Percentiles rank a stretch among this genome's conserved stretches.
These are phyloP conservation scores for Hypoxylon rubiginosum DNA, from an alignment of 2,329 filamentous ascomycete genomes.

Conservation along the genomic window DNA sequence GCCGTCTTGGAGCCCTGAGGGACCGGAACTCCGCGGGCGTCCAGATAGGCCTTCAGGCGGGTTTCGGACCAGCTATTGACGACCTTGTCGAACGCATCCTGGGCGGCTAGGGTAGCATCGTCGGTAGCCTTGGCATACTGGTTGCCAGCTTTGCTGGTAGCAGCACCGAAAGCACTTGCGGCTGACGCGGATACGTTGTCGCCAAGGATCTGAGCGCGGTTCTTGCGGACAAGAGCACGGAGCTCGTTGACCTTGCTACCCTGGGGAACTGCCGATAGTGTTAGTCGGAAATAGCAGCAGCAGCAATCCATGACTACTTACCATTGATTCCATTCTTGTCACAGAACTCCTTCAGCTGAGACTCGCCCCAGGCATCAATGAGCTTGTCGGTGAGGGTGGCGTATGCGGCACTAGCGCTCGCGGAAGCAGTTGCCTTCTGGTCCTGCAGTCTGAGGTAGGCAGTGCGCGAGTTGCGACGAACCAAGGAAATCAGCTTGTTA, in stretches of 20 bases:
- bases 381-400: constrained; percentile 83
- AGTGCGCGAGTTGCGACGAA: constrained; percentile 90
- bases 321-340: constrained; percentile 85
- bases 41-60: constrained; percentile 82
- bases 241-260: constrained; percentile 93
- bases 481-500: constrained; percentile 87
- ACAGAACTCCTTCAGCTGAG: constrained; percentile 89
- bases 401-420: constrained; percentile 77
- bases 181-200: constrained; percentile 72
- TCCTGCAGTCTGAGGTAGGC: constrained; percentile 78
- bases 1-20: constrained; percentile 79
- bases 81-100: constrained; percentile 76
- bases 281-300: constrained; percentile 30
- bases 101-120: constrained; percentile 70
- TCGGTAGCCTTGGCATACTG: constrained; percentile 82
- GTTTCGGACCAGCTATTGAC: constrained; percentile 78
- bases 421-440: constrained; percentile 70
- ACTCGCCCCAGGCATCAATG: constrained; percentile 91
- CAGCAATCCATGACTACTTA: constrained; percentile 39
- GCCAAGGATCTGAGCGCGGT: constrained; percentile 79
- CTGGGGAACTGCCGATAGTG: constrained; percentile 77
- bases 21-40: constrained; percentile 81
- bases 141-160: constrained; percentile 81
- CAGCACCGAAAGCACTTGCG: constrained; percentile 75
- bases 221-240: constrained; percentile 88